Base-by-base conservation (phyloP, 768 basidiomycete genomes). In the Tricholoma bakamatsutake region DNA sequence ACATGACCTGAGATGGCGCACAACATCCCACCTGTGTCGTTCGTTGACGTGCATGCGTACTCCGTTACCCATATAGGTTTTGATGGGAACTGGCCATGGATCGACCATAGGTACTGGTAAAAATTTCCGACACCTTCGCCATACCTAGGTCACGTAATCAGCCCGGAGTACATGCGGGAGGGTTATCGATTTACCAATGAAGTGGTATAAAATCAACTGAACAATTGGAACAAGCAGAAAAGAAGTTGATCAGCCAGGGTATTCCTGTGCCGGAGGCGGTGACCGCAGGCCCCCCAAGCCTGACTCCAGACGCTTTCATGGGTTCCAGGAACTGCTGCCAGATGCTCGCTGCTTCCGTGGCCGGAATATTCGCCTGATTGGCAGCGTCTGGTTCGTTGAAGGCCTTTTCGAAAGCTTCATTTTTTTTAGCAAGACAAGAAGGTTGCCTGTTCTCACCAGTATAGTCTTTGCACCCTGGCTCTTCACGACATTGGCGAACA, bases 41-140 rank as follows among this genome's bases (percentile, higher is more conserved):
- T 78, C 45, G 69, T 65, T 33, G 79, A 79, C 46, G 78, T 81
- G 54, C 81, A 81, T 0, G 81, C 82, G 65, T 73, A 85, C 60
- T 85, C 85, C 4, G 84, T 85, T 5, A 87, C 75, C 85, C 85
- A 87, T 15, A 85, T 69, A 2, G 82, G 77, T 28, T 68, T 67
- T 46, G 82, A 58, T 51, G 76, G 77, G 57, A 75, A 86, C 7
- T 75, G 67, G 5, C 69, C 64, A 58, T 84, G 79, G 45, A 83
- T 75, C 59, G 80, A 73, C 66, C 76, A 73, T 27, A 86, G 66
- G 59, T 85, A 82, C 50, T 74, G 71, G 50, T 77, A 77, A 61
- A 87, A 83, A 10, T 72, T 75, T 48, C 77, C 78, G 1, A 74
- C 69, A 46, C 83, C 81, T 40, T 76, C 69, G 28, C 82, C 84